These are phyloP conservation scores for Phialemoniopsis sp. DNA, from an alignment of 2,329 filamentous ascomycete species.

Conservation along the genomic window DNA sequence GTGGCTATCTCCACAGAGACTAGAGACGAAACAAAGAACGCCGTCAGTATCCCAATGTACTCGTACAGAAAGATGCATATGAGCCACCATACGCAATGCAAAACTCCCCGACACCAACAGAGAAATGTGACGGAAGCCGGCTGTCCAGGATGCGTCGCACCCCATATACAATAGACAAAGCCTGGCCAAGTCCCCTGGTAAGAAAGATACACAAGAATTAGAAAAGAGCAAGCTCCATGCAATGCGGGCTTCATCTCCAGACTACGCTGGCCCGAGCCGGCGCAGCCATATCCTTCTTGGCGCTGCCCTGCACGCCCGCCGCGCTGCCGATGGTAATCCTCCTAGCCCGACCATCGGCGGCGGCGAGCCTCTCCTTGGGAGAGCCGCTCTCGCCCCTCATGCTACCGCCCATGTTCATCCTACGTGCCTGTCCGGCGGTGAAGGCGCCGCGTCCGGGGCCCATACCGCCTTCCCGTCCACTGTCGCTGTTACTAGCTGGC, in stretches of 20 bases:
- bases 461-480: slow-evolving; percentile 23
- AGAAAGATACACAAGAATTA: too few relatives aligned
- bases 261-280: slow-evolving; percentile 11
- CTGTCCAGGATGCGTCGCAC: too few relatives aligned
- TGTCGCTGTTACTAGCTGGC: slow-evolving; percentile 21
- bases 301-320: slow-evolving; percentile 1
- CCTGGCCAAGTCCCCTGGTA: too few relatives aligned
- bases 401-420: slow-evolving; percentile 50
- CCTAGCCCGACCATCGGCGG: slow-evolving; percentile 21
- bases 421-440: slow-evolving; percentile 50
- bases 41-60: too few relatives aligned
- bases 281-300: slow-evolving; percentile 6
- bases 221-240: too few relatives aligned
- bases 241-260: slow-evolving; percentile 12
- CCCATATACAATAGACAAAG: too few relatives aligned
- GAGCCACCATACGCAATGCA: too few relatives aligned
- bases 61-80: too few relatives aligned
- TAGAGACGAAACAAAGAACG: too few relatives aligned
- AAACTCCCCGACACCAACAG: too few relatives aligned
- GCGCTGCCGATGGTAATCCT: slow-evolving; percentile 38
- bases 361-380: slow-evolving; percentile 10
- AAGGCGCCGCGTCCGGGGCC: slow-evolving; percentile 22
- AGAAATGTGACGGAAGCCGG: too few relatives aligned
- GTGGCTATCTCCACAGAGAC: too few relatives aligned
- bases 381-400: slow-evolving; percentile 19